Base-by-base conservation (phyloP, 306 rosid species). In the Vigna trinervia region DNA sequence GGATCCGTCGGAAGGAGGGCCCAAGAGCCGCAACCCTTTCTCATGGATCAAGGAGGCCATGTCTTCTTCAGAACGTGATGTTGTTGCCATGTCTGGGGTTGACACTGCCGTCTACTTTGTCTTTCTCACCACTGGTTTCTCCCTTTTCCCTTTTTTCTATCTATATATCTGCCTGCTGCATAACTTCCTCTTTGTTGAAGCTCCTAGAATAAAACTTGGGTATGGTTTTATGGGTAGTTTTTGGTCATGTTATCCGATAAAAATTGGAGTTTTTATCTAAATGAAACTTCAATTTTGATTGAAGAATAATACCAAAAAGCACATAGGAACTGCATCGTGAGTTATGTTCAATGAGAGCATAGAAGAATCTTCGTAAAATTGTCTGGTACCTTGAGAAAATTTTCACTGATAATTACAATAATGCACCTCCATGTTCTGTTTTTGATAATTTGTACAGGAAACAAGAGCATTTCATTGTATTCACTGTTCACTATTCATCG, bases 61-160 rank as follows among this genome's bases (percentile, higher is more conserved):
- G 19, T 77, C 86, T 38, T 87, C 99, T 50, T 74, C 96, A 5
- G 99, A 96, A 80, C 52, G 61, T 64, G 94, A 96, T 5, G 76
- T 96, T 28, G 87, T 96, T 57, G 39, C 85, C 71, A 12, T 86
- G 53, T 93, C 98, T n/a, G 99, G 99, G 64, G 87, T 91, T 1
- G 99, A 96, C 75, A 85, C 98, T 70, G 99, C 99, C 22, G 99
- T 93, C 0, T 89, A 92, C 93, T 96, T 88, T 34, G 97, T 93
- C 76, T 96, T 93, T 75, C 52, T 93, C 75, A 47, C 76, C 89
- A 89, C 98, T 8, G 98, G 99, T 92, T 77, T 73, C 87, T 67
- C 23, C 20, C 28, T 57, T 23, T 10, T 46, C 5, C 30, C 12
- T 26, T 58, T 58, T 17, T 9, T 12, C 11, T 13, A 19, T 50